Conservation (phyloP, 352 stramenopile species). For the Globisporangium nagaii region DNA sequence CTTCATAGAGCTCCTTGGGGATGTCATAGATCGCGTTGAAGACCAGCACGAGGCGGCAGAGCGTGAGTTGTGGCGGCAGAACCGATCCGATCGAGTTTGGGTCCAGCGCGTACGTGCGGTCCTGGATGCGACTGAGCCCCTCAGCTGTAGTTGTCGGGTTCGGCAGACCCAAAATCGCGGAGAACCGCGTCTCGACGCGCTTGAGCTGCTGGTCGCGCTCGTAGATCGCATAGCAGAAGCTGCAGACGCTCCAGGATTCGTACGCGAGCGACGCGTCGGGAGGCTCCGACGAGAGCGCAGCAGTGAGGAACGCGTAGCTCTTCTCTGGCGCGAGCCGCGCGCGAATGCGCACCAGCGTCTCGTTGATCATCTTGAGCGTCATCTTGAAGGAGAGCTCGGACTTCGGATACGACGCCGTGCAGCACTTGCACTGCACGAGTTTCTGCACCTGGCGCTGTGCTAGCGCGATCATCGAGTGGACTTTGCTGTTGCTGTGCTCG, state of each 20-base stretch:
- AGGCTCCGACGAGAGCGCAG: conserved; percentile 34
- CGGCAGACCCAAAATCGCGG: conserved; percentile 34
- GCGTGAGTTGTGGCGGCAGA: conserved; percentile 60
- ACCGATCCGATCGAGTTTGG: conserved; percentile 32
- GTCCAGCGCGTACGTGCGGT: conserved; percentile 37
- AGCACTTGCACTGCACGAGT: conserved; percentile 77
- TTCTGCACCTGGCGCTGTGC: conserved; percentile 65
- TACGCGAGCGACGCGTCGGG: conserved; percentile 61
- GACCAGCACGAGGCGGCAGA: conserved; percentile 70
- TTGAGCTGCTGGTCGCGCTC: conserved; percentile 78
- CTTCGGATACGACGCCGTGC: conserved; percentile 61
- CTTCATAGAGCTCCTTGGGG: conserved; percentile 63
- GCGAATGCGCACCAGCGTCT: conserved; percentile 67
- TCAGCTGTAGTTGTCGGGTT: conserved; percentile 23
- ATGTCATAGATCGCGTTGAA: conserved; percentile 84
- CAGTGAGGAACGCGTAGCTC: conserved; percentile 36
- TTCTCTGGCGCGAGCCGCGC: conserved; percentile 48
- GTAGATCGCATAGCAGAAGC: conserved; percentile 81
- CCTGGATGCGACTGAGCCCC: conserved; percentile 47
- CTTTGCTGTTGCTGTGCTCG: conserved; percentile 11
- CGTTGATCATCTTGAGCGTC: conserved; percentile 85
- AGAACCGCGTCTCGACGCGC: conserved; percentile 62
- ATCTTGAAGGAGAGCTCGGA: conserved; percentile 83
- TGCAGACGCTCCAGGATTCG: conserved; percentile 82
- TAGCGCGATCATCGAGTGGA: conserved; percentile 15